Evolutionary conservation across 371 early-diverging fungal genomes (phyloP).

Genomic region (Actinomucor elegans): DNA sequence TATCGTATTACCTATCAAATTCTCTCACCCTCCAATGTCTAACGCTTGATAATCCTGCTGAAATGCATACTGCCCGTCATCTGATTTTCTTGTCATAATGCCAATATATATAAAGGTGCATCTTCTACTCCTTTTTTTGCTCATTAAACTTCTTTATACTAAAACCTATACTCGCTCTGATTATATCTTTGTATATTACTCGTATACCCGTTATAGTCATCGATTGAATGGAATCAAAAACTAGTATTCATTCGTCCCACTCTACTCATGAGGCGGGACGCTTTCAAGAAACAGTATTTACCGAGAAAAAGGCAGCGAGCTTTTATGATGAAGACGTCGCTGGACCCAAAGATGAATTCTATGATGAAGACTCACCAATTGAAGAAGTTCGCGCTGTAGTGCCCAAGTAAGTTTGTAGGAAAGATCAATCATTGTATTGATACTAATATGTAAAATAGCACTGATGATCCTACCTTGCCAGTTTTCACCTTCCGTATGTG

Average conservation of each 20-base stretch:
- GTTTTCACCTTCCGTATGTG: conserved; percentile 78
- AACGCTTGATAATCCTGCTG: no score
- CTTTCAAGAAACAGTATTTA: background rate
- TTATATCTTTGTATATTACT: background rate
- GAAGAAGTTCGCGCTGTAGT: conserved; percentile 74
- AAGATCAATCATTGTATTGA: background rate
- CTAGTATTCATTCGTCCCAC: background rate
- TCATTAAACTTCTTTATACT: background rate
- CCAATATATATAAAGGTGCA: background rate
- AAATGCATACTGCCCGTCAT: background rate
- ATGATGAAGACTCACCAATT: conserved; percentile 72
- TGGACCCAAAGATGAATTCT: background rate
- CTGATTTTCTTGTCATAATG: background rate
- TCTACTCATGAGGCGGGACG: background rate
- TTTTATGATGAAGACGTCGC: conserved; percentile 1
- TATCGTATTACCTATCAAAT: no score
- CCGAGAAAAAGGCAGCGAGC: background rate
- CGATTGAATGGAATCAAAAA: background rate
- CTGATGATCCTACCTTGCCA: conserved; percentile 68
- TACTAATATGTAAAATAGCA: conserved; percentile 33
- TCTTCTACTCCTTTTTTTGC: background rate
- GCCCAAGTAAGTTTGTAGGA: conserved; percentile 21
- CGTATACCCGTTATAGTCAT: background rate
- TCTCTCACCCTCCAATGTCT: no score
- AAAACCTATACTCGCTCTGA: background rate